These are phyloP conservation scores for Carex parvula DNA, from an alignment of 176 grass and related monocot species.

Conservation along the genomic window DNA sequence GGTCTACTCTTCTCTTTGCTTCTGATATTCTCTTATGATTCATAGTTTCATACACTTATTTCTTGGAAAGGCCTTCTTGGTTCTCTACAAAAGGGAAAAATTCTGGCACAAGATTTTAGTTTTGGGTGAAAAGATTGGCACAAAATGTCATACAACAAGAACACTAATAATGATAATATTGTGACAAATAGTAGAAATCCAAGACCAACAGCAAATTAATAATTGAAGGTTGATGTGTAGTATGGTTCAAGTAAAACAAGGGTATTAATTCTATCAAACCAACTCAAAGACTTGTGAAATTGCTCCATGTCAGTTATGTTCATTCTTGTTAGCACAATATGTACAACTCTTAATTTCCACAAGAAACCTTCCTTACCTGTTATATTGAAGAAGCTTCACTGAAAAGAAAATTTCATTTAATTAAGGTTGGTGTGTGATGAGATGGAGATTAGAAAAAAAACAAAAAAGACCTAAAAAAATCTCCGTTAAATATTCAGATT, in stretches of 20 bases:
- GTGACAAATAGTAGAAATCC: neutral
- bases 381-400: neutral
- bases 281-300: neutral
- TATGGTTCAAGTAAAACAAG: conserved; percentile 14
- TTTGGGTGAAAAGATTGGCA: neutral
- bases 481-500: neutral
- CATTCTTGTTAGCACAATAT: neutral
- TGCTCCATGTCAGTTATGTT: neutral
- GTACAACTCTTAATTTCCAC: neutral
- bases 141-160: neutral
- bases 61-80: neutral
- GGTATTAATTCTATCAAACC: conserved; percentile 6
- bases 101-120: neutral
- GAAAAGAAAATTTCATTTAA: conserved; percentile 5
- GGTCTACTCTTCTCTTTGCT: neutral
- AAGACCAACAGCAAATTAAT: neutral
- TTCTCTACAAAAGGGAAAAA: neutral
- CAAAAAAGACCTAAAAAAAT: neutral
- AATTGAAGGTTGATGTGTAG: neutral
- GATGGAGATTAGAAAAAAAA: neutral
- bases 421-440: neutral
- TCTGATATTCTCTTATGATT: neutral
- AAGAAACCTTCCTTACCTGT: neutral
- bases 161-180: neutral
- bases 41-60: conserved; percentile 12